Percentiles rank a stretch among this genome's conserved stretches.
phyloP scores from a whole-genome alignment of 768 basidiomycete species.

The Panus rudis region DNA sequence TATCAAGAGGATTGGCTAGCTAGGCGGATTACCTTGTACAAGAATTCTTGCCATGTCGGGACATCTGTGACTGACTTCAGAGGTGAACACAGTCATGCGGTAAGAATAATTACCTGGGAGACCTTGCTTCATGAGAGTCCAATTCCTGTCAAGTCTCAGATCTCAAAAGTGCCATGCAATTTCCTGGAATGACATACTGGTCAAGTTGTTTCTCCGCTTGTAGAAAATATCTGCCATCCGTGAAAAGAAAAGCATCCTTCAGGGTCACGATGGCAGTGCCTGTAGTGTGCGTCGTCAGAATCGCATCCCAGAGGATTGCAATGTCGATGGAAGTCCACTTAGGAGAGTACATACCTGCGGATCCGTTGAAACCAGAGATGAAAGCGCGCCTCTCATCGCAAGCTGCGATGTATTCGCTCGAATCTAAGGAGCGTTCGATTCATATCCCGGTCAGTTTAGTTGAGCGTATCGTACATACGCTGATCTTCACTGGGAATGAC shows the following conservation, averaged over 20 bases:
- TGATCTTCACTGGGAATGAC: constrained; percentile 91
- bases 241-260: constrained; percentile 76
- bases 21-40: constrained; percentile 68
- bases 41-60: constrained; percentile 85
- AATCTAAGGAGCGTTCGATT: constrained; percentile 42
- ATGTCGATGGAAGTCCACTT: neutral
- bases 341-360: constrained; percentile 62
- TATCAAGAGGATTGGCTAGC: neutral
- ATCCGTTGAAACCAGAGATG: constrained; percentile 92
- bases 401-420: constrained; percentile 81
- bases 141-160: constrained; percentile 53
- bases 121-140: constrained; percentile 92
- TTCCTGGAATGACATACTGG: constrained; percentile 37
- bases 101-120: constrained; percentile 47
- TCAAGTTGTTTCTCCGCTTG: constrained; percentile 91
- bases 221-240: constrained; percentile 92
- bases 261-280: constrained; percentile 74
- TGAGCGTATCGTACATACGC: constrained; percentile 43
- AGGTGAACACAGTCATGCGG: constrained; percentile 2
- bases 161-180: neutral
- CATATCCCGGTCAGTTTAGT: constrained; percentile 1
- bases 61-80: constrained; percentile 46
- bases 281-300: constrained; percentile 17
- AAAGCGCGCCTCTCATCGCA: constrained; percentile 81
- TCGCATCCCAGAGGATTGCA: neutral